Base-by-base conservation (phyloP, 2,329 filamentous ascomycete species). In the Cytospora paraplurivora region DNA sequence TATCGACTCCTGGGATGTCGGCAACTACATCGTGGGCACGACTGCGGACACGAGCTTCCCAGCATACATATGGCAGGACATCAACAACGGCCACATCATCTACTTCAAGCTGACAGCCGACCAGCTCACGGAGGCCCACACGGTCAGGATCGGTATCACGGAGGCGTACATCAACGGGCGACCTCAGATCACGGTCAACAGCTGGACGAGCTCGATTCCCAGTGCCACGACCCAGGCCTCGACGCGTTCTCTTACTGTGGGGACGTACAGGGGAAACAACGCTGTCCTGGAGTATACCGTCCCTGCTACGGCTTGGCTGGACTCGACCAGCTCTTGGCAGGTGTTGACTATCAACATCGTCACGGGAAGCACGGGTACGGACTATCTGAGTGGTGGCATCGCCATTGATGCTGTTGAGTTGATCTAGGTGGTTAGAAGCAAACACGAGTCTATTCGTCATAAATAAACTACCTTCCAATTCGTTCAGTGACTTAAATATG, bases 1-100 rank as follows among this genome's bases (percentile, higher is more conserved):
- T 1, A 70, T 75, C 38, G 62, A 70, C 15, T 66, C 66, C 15
- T 75, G 73, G 73, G 70, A 72, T 52, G 65, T 70, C 10, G 68
- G 67, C 55, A 75, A 75, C 69, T 75, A 71, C 66, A 76, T 75
- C 54, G 70, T 76, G 15, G 74, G 75, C 56, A 75, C 75, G 11
- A 73, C 72, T 32, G 65, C 72, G 5, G 69, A 69, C 3, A 74
- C 70, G 61, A 66, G 69, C 21, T 77, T 79, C 68, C 77, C 76
- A 0, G 75, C 75, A 1, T 79, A 79, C 65, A 77, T 79, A 62
- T 78, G 76, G 76, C 72, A 74, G 37, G 76, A 76, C 51, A 63
- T 78, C 56, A 78, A 78, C 70, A 78, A 77, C 68, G 71, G 74
- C 53, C 74, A 77, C 57, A 59, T 78, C 33, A 71, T 78, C 17